These are phyloP conservation scores for Serendipita indica DNA, from an alignment of 768 basidiomycete species.

Conservation along the genomic window DNA sequence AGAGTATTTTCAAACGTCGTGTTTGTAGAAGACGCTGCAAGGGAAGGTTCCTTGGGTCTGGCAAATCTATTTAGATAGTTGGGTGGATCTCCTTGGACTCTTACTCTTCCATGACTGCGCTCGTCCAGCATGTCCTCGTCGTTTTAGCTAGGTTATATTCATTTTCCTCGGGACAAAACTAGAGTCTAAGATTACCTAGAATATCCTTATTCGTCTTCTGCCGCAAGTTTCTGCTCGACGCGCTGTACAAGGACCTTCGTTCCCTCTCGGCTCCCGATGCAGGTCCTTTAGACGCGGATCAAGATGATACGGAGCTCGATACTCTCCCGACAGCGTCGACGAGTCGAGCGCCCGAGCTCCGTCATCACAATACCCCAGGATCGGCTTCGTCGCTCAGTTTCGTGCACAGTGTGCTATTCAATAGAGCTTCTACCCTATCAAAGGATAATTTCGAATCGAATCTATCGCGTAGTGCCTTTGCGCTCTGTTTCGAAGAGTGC, in stretches of 20 bases:
- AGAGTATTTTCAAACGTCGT: slow-evolving; percentile 51
- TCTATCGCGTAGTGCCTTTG: slow-evolving; percentile 45
- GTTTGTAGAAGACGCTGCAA: slow-evolving; percentile 55
- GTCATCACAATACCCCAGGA: neutral
- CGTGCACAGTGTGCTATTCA: slow-evolving; percentile 27
- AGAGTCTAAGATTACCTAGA: slow-evolving; percentile 24
- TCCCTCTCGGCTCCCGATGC: slow-evolving; percentile 16
- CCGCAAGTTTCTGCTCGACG: slow-evolving; percentile 41
- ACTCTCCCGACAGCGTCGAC: slow-evolving; percentile 20
- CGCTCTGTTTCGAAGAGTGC: slow-evolving; percentile 52
- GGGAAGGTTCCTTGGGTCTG: slow-evolving; percentile 47
- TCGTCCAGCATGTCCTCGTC: neutral
- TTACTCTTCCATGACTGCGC: neutral
- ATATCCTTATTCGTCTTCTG: slow-evolving; percentile 40
- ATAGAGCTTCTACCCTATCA: slow-evolving; percentile 14
- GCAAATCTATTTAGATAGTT: slow-evolving; percentile 12
- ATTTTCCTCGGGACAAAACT: too few species aligned
- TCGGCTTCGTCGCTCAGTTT: slow-evolving; percentile 20
- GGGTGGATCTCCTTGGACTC: too few species aligned
- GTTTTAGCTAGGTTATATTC: too few species aligned
- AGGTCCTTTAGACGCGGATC: slow-evolving; percentile 22
- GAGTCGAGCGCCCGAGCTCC: slow-evolving; percentile 17
- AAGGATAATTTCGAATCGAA: slow-evolving; percentile 31
- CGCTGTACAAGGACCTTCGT: slow-evolving; percentile 45
- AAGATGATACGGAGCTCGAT: slow-evolving; percentile 8